phyloP scores from a whole-genome alignment of 176 grass and related monocot species.

The Cenchrus americanus region DNA sequence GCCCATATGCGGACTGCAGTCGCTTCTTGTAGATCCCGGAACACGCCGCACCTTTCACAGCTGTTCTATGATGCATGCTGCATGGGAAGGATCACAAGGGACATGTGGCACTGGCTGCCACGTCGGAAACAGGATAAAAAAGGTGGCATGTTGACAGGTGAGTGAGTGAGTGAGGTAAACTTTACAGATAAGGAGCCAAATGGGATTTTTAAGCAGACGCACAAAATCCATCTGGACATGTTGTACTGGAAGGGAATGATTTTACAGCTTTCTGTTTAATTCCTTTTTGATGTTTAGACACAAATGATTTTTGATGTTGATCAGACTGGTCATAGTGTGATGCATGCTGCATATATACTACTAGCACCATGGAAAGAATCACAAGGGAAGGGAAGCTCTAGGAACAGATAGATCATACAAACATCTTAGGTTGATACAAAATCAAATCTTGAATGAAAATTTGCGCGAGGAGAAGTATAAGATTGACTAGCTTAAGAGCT shows the following conservation, averaged over 20 bases:
- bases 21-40: conserved; percentile 13
- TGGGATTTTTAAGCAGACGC: neutral
- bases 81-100: neutral
- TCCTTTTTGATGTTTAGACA: neutral
- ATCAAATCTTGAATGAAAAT: too few species aligned
- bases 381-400: too few species aligned
- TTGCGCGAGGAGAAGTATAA: too few species aligned
- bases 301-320: too few species aligned
- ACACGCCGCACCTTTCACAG: conserved; percentile 4
- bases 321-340: too few species aligned
- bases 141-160: too few species aligned
- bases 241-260: neutral
- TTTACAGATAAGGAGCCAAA: conserved; percentile 2
- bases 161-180: too few species aligned
- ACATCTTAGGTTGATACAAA: too few species aligned
- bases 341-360: too few species aligned
- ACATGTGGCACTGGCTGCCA: neutral
- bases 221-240: neutral
- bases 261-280: neutral
- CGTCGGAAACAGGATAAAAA: neutral
- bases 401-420: too few species aligned
- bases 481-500: too few species aligned
- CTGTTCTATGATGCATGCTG: conserved; percentile 22
- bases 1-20: neutral
- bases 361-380: too few species aligned